Base-by-base conservation (phyloP, 2,329 filamentous ascomycete species). In the Pseudogymnoascus sp. region DNA sequence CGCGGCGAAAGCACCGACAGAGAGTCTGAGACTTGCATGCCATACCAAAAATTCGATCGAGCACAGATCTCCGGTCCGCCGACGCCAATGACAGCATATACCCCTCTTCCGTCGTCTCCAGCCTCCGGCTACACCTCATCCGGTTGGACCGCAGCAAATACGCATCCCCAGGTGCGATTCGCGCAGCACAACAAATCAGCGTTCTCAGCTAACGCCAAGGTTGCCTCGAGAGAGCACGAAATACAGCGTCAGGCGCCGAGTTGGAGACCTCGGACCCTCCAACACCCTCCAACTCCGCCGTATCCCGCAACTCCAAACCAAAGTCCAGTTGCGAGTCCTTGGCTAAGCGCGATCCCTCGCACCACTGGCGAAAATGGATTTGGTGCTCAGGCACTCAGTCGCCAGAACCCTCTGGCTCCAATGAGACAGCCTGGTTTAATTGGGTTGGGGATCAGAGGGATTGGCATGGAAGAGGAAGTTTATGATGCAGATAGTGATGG, bases 261-360 rank as follows among this genome's bases (percentile, higher is more conserved):
- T 27, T 39, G 35, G 35, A 38, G 27, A 7, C 35, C 33, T 39
- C 58, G 35, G 10, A 7, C 58, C 12, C 35, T 59, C 17, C 33
- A 27, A 17, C 58, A 59, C 10, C 48, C 48, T 55, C 48, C 48
- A 33, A 55, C 48, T 17, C 48, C 48, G 15, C 48, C 48, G 15
- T 55, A 55, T 21, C 48, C 48, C 2, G 48, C 29, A 13, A 59
- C 58, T 38, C 58, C 58, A 27, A 39, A 27, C 10, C 35, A 38
- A 15, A 59, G 35, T 31, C 58, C 58, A 1, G 25, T 41, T 31
- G 58, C 76, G 2, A 77, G 75, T 62, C 78, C 78, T 4, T 74
- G 75, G 68, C 72, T 80, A 6, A 80, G 76, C 63, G 78, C 78
- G 10, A 74, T 80, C 31, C 78, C 79, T 5, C 48, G 48, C 29